Evolutionary conservation across 169 alveolate genomes (phyloP).

Genomic region (Theileria equi): DNA sequence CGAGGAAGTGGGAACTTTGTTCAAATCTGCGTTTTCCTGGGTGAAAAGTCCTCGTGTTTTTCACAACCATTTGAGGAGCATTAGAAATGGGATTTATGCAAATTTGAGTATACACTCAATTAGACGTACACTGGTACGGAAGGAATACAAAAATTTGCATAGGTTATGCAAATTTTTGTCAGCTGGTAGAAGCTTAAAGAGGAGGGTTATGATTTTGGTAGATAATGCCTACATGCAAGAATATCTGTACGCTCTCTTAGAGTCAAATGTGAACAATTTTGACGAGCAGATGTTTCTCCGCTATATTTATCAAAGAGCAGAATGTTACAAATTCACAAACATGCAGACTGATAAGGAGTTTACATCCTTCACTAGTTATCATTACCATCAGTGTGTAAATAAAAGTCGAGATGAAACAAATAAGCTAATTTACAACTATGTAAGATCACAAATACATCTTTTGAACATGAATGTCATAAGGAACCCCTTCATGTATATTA

Average conservation of each 20-base stretch:
- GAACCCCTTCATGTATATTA: background rate
- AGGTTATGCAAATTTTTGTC: constrained; percentile 9
- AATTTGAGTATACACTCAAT: constrained; percentile 5
- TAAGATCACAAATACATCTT: background rate
- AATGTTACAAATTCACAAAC: constrained; percentile 3
- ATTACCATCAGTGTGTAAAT: constrained; percentile 13
- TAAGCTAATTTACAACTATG: constrained; percentile 17
- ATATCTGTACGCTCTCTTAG: too few species aligned
- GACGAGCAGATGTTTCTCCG: constrained; percentile 7
- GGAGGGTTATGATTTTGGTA: constrained; percentile 37
- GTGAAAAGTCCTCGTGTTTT: background rate
- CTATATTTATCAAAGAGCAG: constrained; percentile 28
- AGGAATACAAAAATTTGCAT: constrained; percentile 16
- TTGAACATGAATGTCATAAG: background rate
- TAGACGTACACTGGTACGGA: constrained; percentile 15
- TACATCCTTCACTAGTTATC: constrained; percentile 11
- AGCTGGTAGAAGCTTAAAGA: constrained; percentile 18
- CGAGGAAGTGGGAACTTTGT: constrained; percentile 23
- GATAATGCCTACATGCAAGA: constrained; percentile 33
- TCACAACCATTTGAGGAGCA: constrained; percentile 8
- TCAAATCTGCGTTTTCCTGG: constrained; percentile 22
- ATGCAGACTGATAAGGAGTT: constrained; percentile 9
- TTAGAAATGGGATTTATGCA: background rate
- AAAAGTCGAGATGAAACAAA: constrained; percentile 39
- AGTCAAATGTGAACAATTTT: background rate